Evolutionary conservation across 768 basidiomycete species (phyloP), one percentile per base, ranked within the genome.

Genomic region (Suillus bovinus): DNA sequence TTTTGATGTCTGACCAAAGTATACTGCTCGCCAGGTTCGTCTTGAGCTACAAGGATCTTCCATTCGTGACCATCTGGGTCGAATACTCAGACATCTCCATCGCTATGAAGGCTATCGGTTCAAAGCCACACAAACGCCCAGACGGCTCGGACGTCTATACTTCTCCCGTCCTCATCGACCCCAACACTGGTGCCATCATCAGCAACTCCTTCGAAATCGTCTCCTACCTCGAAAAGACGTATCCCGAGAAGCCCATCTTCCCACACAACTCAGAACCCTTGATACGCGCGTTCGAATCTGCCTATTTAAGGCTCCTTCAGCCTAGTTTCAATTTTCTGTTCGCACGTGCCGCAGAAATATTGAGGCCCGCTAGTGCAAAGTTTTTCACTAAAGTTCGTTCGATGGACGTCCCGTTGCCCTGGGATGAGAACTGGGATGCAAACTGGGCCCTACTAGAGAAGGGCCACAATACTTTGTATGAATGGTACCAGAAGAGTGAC

Each of bases 301-400:
- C 69, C 1, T 1, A 61, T 42, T 2, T 5, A 0, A 60, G n/a
- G 4, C 22, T 68, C 17, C 5, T 0, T 7, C 47, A 42, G 24
- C 46, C 27, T 16, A 58, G 67, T 0, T 36, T 71, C 6, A 61
- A 68, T 39, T 42, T 64, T 14, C 53, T 67, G 57, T 5, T 72
- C 54, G 34, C 76, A 24, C 72, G 73, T n/a, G 27, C 64, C 1
- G 64, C 68, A 16, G 53, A 68, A 16, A 63, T 73, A 42, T 63
- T 84, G 61, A 75, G 71, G 33, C 70, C 74, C 5, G 64, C 61
- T 41, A 81, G 80, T 61, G 61, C 63, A 42, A 73, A 68, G 33
- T 78, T 77, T 67, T 85, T 81, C 64, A 66, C 76, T 22, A 53
- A 61, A 22, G 79, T 76, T 5, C 69, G 79, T 38, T 73, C 76